Evolutionary conservation across 75 land plant species (phyloP).

Genomic region (Pseudotsuga menziesii): DNA sequence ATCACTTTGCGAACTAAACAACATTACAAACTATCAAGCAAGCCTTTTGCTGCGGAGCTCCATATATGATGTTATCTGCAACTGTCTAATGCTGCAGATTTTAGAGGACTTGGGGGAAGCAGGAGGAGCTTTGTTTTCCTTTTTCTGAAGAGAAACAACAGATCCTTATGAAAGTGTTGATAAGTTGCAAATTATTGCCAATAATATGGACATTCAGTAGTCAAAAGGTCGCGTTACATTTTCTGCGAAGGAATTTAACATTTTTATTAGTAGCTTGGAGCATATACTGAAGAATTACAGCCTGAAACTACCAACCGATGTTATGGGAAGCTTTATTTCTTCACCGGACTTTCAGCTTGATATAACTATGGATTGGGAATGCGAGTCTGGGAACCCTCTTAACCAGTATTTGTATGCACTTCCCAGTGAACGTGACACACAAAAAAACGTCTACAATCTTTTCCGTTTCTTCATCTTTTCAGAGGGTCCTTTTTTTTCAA

Average conservation of each 20-base stretch:
- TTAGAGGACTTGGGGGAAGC: no score
- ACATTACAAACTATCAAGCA: no score
- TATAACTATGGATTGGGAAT: conserved; percentile 95
- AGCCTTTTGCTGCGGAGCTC: no score
- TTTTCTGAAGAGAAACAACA: conserved; percentile 79
- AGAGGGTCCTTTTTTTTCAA: no score
- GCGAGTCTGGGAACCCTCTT: conserved; percentile 88
- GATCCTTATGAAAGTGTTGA: conserved; percentile 90
- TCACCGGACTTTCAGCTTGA: conserved; percentile 72
- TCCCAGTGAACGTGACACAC: no score
- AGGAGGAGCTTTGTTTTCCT: no score
- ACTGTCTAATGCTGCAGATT: no score
- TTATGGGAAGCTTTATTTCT: conserved; percentile 44
- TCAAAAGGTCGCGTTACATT: conserved; percentile 73
- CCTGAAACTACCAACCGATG: conserved; percentile 30
- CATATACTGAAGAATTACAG: conserved; percentile 35
- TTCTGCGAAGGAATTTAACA: conserved; percentile 64
- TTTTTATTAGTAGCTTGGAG: conserved; percentile 72
- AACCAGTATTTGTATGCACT: conserved; percentile 91
- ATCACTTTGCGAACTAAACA: no score
- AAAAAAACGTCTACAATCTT: no score
- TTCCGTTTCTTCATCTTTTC: no score
- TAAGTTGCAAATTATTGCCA: conserved; percentile 64
- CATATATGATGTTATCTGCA: no score
- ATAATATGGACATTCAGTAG: conserved; percentile 73